Conservation (phyloP, 1,139 yeast genomes). For the Protomyces inundatus region DNA sequence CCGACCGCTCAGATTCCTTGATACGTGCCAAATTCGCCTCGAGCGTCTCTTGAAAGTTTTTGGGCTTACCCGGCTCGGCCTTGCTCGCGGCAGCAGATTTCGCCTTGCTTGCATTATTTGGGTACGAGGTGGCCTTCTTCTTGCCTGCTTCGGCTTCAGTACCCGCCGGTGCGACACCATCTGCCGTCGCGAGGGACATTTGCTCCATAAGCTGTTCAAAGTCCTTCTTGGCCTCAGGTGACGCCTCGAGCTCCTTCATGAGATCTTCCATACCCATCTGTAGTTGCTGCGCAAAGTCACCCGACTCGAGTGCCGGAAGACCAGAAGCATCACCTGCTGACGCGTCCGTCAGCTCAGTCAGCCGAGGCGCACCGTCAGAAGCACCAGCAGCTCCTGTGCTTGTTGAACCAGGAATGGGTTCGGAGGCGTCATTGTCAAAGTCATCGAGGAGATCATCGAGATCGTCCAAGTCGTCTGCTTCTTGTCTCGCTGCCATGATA, state of each 20-base stretch:
- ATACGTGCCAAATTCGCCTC: slow-evolving; percentile 75
- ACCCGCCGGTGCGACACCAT: slow-evolving; percentile 39
- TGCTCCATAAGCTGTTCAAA: slow-evolving; percentile 51
- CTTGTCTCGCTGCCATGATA: slow-evolving; percentile 6
- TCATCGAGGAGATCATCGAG: slow-evolving; percentile 26
- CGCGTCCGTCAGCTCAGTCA: neutral
- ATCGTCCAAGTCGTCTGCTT: slow-evolving; percentile 32
- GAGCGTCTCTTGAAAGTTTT: slow-evolving; percentile 63
- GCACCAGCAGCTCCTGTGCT: neutral
- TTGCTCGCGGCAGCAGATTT: slow-evolving; percentile 21
- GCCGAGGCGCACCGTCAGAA: neutral
- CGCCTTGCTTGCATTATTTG: slow-evolving; percentile 26
- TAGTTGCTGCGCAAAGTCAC: slow-evolving; percentile 43
- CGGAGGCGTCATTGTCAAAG: slow-evolving; percentile 14
- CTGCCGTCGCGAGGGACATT: slow-evolving; percentile 38
- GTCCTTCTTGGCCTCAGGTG: slow-evolving; percentile 58
- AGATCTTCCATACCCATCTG: slow-evolving; percentile 44
- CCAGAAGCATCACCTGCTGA: neutral
- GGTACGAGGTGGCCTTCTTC: slow-evolving; percentile 6
- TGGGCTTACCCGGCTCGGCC: slow-evolving; percentile 13
- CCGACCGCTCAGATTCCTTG: slow-evolving; percentile 48
- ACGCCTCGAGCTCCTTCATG: slow-evolving; percentile 54
- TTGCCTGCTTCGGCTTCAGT: slow-evolving; percentile 17
- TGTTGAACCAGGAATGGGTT: slow-evolving; percentile 21
- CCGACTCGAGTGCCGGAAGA: slow-evolving; percentile 31